These are phyloP conservation scores for Mycena metata DNA, from an alignment of 768 basidiomycete species.

Conservation along the genomic window DNA sequence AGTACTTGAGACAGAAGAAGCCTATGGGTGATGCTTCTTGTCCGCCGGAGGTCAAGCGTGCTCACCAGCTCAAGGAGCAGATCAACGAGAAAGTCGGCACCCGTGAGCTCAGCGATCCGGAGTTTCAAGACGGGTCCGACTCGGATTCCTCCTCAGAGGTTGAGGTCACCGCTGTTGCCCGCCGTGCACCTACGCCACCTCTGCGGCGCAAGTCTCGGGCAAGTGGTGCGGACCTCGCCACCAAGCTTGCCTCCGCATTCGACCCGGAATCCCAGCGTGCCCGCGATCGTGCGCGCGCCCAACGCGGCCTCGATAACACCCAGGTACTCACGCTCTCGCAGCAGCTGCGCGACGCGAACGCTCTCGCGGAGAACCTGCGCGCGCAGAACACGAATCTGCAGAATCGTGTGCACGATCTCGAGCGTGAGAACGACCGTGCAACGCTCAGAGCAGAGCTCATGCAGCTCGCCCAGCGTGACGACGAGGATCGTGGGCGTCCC, in stretches of 20 bases:
- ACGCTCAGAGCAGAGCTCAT: no score
- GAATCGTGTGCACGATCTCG: slow-evolving; percentile 18
- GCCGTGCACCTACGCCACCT: slow-evolving; percentile 13
- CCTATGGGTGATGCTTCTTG: slow-evolving; percentile 46
- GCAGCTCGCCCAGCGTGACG: no score
- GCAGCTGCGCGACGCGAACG: slow-evolving; percentile 21
- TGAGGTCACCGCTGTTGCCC: no score
- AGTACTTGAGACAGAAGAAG: slow-evolving; percentile 40
- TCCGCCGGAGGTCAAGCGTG: slow-evolving; percentile 42
- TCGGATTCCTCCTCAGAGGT: no score
- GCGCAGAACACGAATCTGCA: slow-evolving; percentile 32
- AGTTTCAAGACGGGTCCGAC: no score
- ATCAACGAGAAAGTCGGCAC: slow-evolving; percentile 42
- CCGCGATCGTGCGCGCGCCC: slow-evolving; percentile 10
- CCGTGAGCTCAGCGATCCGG: no score
- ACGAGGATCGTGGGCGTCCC: no score
- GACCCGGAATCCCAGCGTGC: slow-evolving; percentile 2
- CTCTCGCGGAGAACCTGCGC: slow-evolving; percentile 24
- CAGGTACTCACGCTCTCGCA: slow-evolving; percentile 18
- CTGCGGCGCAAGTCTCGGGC: slow-evolving; percentile 8
- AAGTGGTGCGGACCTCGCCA: slow-evolving; percentile 4
- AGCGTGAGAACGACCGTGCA: slow-evolving; percentile 33
- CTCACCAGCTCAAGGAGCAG: slow-evolving; percentile 38
- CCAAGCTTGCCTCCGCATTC: slow-evolving; percentile 4
- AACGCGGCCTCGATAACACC: slow-evolving; percentile 21